Conservation (phyloP, 495 filamentous ascomycete genomes). For the Rostrohypoxylon terebratum region DNA sequence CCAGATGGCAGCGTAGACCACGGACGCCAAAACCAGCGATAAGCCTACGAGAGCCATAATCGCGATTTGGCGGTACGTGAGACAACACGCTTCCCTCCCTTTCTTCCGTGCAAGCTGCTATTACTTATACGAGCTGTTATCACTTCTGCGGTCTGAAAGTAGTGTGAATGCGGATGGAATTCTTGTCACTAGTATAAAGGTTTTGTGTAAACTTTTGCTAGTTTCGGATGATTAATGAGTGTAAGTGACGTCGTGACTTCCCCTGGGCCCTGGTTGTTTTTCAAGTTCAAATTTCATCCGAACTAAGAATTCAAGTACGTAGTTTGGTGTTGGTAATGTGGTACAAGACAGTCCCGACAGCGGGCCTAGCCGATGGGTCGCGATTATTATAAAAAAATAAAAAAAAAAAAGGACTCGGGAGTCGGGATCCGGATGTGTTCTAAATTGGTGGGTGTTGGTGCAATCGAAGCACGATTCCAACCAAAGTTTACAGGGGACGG, state of each 20-base stretch:
- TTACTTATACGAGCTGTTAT: too few species aligned
- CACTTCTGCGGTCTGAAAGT: background rate
- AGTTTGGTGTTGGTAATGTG: constrained; percentile 22
- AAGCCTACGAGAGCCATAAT: constrained; percentile 65
- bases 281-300: background rate
- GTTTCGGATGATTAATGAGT: background rate
- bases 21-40: constrained; percentile 65
- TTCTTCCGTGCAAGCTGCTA: background rate
- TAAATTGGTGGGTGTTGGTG: too few species aligned
- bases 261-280: background rate
- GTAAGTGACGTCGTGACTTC: background rate
- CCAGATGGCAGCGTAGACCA: constrained; percentile 63
- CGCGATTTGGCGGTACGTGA: background rate
- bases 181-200: background rate
- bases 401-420: background rate
- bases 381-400: constrained; percentile 13
- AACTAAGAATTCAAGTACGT: background rate
- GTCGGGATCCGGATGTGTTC: too few species aligned
- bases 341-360: constrained; percentile 32
- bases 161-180: background rate
- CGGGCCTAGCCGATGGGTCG: constrained; percentile 19
- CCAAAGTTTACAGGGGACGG: constrained; percentile 18
- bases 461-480: constrained; percentile 19
- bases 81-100: background rate
- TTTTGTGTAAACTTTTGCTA: constrained; percentile 5